Conservation (phyloP, 345 rosid species). For the Rhodamnia argentea region DNA sequence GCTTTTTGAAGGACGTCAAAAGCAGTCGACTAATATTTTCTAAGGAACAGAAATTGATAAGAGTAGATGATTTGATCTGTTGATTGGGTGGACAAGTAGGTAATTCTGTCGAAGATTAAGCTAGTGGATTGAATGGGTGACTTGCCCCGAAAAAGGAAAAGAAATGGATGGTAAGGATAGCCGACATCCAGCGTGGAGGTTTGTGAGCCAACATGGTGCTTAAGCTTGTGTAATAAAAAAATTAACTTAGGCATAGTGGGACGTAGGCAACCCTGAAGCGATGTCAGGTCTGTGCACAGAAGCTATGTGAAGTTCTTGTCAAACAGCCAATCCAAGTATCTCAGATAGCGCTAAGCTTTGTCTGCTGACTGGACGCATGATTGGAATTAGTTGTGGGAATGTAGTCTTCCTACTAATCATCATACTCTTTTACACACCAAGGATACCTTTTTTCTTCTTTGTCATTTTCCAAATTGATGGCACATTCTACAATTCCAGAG, state of each 20-base stretch:
- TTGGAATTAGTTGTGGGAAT: neutral
- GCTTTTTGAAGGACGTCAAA: neutral
- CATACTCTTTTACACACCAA: neutral
- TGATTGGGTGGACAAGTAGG: neutral
- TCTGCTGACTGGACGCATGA: neutral
- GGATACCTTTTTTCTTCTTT: neutral
- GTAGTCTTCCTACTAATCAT: neutral
- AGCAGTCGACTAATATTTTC: neutral
- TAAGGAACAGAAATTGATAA: neutral
- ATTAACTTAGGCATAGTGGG: neutral
- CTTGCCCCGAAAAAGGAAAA: neutral
- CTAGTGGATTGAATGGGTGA: neutral
- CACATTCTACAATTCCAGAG: neutral
- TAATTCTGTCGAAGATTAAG: neutral
- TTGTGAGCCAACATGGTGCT: neutral
- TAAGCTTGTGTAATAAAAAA: neutral
- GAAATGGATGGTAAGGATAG: neutral
- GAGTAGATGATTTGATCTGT: neutral
- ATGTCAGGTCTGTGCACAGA: neutral
- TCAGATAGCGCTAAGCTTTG: neutral
- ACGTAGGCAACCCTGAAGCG: neutral
- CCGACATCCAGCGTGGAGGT: neutral
- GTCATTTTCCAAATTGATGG: neutral
- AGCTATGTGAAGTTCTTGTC: neutral
- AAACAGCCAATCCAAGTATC: neutral